phyloP scores from a whole-genome alignment of 306 rosid genomes.

The Quercus robur region DNA sequence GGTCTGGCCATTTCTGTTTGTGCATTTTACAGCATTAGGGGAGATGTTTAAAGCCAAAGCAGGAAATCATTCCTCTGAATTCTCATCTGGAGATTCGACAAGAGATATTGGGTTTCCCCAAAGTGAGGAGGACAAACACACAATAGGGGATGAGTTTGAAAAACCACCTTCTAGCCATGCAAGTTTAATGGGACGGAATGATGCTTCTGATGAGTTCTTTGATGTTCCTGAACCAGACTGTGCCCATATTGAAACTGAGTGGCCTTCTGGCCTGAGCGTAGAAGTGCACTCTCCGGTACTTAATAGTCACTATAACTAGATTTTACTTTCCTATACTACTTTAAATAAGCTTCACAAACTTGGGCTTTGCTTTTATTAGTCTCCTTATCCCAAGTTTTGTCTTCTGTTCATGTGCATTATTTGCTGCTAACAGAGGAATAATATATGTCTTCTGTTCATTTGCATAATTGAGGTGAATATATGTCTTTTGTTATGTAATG shows the following conservation, averaged over 20 bases:
- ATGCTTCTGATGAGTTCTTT: constrained; percentile 67
- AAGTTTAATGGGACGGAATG: constrained; percentile 65
- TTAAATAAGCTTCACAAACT: background rate
- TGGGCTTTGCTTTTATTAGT: background rate
- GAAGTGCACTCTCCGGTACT: constrained; percentile 49
- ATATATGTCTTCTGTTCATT: background rate
- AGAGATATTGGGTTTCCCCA: constrained; percentile 36
- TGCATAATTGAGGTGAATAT: background rate
- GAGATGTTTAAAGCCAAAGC: constrained; percentile 58
- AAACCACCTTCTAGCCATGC: constrained; percentile 33
- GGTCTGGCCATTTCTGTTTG: background rate
- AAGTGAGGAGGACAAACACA: constrained; percentile 37
- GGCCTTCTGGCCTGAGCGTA: constrained; percentile 40
- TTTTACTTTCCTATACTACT: background rate
- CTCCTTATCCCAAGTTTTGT: background rate
- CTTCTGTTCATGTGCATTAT: background rate
- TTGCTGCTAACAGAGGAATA: background rate
- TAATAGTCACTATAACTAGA: constrained; percentile 1
- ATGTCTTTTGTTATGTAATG: background rate
- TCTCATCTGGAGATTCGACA: constrained; percentile 41
- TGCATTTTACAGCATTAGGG: constrained; percentile 55
- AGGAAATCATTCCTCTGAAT: constrained; percentile 32
- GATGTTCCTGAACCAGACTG: constrained; percentile 82
- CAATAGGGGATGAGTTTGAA: constrained; percentile 35
- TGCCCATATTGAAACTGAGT: constrained; percentile 48